Base-by-base conservation (phyloP, 164 flowering plant species). In the Akebia trifoliata region DNA sequence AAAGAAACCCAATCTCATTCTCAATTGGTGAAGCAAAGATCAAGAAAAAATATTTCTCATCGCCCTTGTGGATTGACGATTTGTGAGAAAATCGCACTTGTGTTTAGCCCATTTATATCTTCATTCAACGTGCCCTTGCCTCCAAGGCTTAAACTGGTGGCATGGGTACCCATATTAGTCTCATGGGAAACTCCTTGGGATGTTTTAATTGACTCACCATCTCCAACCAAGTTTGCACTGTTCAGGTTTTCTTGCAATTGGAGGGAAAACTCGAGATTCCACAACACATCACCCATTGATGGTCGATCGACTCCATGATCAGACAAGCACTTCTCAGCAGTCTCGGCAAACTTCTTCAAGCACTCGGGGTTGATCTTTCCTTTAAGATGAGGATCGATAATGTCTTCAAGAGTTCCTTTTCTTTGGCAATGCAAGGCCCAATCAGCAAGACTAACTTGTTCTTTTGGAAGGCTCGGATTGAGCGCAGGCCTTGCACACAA, bases 371-470 rank as follows among this genome's bases (percentile, higher is more conserved):
- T 68, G 47, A 83, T 69, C 45, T 68, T 73, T 0, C 73, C 86
- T 59, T 76, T 81, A 8, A 85, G 52, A 32, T 64, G 55, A 67
- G 31, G 52, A 18, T 48, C 63, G 7, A 37, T 24, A 3, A 37
- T 20, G 8, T 7, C 32, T 21, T 43, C 18, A 20, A 53, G 6
- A 36, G 31, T 24, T 29, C n/a, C 78, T 75, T 60, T 81, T 79
- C 38, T 79, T 42, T 53, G n/a, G 50, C 25, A 38, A 21, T 17
- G 35, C 25, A 54, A 45, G 0, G 50, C 40, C 49, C 10, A 1
- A 63, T 77, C 70, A 80, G 86, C 88, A 8, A 83, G 73, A 57
- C 83, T 78, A 4, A 83, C 83, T 58, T 80, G 80, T 44, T 83
- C 88, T 55, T 75, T 80, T 0, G 83, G 67, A 54, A 83, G 76